Conservation (phyloP, 495 filamentous ascomycete genomes). For the Hypoxylon crocopeplum region DNA sequence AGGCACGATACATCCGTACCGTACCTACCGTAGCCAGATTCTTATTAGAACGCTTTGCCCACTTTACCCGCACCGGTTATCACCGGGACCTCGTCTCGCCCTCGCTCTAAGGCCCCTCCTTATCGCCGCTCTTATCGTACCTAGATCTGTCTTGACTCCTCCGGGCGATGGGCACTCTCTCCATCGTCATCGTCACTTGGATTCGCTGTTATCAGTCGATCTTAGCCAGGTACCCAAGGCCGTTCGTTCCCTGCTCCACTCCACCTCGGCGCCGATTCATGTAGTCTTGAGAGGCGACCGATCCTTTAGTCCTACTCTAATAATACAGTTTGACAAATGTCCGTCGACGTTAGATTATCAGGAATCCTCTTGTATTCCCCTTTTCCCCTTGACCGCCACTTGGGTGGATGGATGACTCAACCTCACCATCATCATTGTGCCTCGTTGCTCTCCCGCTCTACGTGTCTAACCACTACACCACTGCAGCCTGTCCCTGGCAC, state of each 20-base stretch:
- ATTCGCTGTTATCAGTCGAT: background rate
- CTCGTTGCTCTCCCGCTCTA: slow-evolving; percentile 1
- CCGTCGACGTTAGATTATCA: background rate
- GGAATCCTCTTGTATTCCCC: background rate
- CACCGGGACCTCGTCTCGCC: slow-evolving; percentile 13
- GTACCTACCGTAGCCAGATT: slow-evolving; percentile 1
- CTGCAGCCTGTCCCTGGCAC: slow-evolving; percentile 20
- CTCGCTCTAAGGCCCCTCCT: background rate
- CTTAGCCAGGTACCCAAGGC: slow-evolving; percentile 18
- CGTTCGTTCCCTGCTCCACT: slow-evolving; percentile 9
- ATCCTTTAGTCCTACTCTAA: slow-evolving; percentile 16
- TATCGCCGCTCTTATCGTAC: slow-evolving; percentile 5
- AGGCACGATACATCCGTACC: slow-evolving; percentile 32
- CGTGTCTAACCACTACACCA: slow-evolving; percentile 5
- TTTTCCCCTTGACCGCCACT: slow-evolving; percentile 28
- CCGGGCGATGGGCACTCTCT: background rate
- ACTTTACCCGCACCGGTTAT: slow-evolving; percentile 26
- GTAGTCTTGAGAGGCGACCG: slow-evolving; percentile 1
- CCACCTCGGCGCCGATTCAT: slow-evolving; percentile 20
- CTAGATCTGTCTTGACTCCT: background rate
- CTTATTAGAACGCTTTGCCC: background rate
- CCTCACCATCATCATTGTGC: slow-evolving; percentile 21
- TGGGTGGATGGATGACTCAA: slow-evolving; percentile 24
- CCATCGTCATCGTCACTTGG: background rate
- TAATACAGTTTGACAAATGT: background rate